Conservation (phyloP, 495 filamentous ascomycete genomes). For the Aspergillus egyptiacus region DNA sequence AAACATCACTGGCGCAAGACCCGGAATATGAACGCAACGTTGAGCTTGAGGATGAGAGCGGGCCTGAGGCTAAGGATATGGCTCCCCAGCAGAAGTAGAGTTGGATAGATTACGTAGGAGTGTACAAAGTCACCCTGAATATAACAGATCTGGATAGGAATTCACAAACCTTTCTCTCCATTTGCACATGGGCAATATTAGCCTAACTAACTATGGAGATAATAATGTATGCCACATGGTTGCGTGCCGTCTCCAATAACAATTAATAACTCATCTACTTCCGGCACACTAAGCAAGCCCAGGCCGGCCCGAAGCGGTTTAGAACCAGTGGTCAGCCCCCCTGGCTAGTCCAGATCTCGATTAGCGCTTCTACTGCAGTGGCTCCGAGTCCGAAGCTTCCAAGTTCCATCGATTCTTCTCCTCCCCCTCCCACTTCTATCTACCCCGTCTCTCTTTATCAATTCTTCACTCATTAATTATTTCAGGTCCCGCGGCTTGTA, state of each 20-base stretch:
- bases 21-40: slow-evolving; percentile 23
- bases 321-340: slow-evolving; percentile 1
- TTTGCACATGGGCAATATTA: no score
- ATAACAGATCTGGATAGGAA: no score
- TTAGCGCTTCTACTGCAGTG: no score
- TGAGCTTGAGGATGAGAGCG: slow-evolving; percentile 18
- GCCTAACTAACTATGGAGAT: no score
- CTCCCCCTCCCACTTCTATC: not conserved
- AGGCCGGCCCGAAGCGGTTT: not conserved
- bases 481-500: not conserved
- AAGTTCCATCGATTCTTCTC: slow-evolving; percentile 4
- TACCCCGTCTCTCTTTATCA: slow-evolving; percentile 1
- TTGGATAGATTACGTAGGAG: not conserved
- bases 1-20: slow-evolving; percentile 37
- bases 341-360: slow-evolving; percentile 17
- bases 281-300: not conserved
- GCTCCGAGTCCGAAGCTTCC: not conserved
- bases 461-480: not conserved
- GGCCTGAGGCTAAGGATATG: slow-evolving; percentile 14
- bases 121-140: not conserved
- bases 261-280: not conserved
- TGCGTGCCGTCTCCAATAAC: not conserved
- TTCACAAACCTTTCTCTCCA: no score
- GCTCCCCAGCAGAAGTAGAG: slow-evolving; percentile 11
- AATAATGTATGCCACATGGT: not conserved